Conservation (phyloP, 495 filamentous ascomycete genomes). For the Haplographium delicatum region DNA sequence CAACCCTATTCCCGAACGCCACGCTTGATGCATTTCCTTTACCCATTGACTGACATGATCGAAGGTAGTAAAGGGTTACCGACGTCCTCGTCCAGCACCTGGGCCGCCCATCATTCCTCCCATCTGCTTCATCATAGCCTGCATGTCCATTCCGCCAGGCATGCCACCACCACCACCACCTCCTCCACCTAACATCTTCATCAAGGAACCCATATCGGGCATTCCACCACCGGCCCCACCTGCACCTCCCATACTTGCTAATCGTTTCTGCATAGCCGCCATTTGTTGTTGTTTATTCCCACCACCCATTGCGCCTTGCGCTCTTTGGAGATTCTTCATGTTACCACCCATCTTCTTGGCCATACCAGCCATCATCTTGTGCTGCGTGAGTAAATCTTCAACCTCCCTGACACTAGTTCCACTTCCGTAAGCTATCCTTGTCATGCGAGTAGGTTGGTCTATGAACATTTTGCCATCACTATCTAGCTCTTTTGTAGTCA, state of each 20-base stretch:
- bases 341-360: conserved; percentile 97
- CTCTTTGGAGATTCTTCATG: conserved; percentile 93
- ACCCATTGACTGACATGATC: not conserved
- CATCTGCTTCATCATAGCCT: conserved; percentile 84
- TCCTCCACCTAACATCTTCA: conserved; percentile 73
- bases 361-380: conserved; percentile 98
- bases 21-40: conserved; percentile 16
- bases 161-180: conserved; percentile 44
- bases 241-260: conserved; percentile 87
- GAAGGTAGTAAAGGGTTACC: conserved; percentile 1
- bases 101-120: conserved; percentile 33
- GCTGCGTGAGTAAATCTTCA: conserved; percentile 95
- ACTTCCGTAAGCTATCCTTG: conserved; percentile 80
- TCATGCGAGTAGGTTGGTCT: conserved; percentile 91
- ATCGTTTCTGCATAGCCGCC: conserved; percentile 93
- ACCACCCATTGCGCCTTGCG: conserved; percentile 85
- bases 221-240: conserved; percentile 52
- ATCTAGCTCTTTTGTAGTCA: conserved; percentile 94
- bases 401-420: conserved; percentile 92
- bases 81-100: conserved; percentile 25
- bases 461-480: conserved; percentile 91
- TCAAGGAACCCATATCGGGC: conserved; percentile 77
- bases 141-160: conserved; percentile 70
- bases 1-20: conserved; percentile 9
- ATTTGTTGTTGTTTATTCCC: conserved; percentile 85